Percentiles rank a stretch among this genome's conserved stretches.
Evolutionary conservation across 1,284 basidiomycete species (phyloP).

Genomic region (Singerocomus inundabilis): DNA sequence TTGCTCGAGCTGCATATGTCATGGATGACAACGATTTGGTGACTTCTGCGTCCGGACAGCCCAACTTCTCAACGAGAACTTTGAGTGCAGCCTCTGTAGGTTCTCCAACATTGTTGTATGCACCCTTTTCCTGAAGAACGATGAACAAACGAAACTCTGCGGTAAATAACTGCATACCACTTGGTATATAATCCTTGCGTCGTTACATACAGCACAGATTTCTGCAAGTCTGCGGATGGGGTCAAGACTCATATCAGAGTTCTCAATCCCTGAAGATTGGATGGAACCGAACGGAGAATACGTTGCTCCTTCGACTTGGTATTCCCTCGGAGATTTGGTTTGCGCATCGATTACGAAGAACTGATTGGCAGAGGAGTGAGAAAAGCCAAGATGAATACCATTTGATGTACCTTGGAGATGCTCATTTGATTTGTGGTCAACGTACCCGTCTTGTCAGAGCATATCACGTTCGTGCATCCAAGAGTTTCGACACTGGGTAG

Average conservation of each 20-base stretch:
- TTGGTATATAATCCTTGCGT: slow-evolving; percentile 87
- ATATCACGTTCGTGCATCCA: slow-evolving; percentile 95
- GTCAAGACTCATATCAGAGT: slow-evolving; percentile 61
- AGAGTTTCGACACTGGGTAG: slow-evolving; percentile 96
- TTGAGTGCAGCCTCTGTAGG: slow-evolving; percentile 96
- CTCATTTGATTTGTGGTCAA: slow-evolving; percentile 97
- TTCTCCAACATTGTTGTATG: slow-evolving; percentile 88
- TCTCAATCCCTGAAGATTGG: slow-evolving; percentile 61
- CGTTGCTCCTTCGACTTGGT: slow-evolving; percentile 84
- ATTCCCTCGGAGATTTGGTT: slow-evolving; percentile 61
- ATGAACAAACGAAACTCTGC: slow-evolving; percentile 11
- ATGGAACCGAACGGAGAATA: slow-evolving; percentile 83
- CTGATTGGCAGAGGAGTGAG: slow-evolving; percentile 37
- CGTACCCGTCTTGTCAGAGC: slow-evolving; percentile 96
- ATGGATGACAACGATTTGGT: slow-evolving; percentile 59
- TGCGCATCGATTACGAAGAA: slow-evolving; percentile 71
- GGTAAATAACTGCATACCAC: slow-evolving; percentile 46
- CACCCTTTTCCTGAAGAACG: slow-evolving; percentile 63
- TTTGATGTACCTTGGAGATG: slow-evolving; percentile 68
- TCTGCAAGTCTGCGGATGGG: slow-evolving; percentile 82
- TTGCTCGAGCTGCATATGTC: slow-evolving; percentile 63
- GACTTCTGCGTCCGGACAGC: slow-evolving; percentile 55
- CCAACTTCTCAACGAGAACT: slow-evolving; percentile 90
- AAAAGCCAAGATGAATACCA: neutral
- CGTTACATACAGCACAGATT: slow-evolving; percentile 91